These are phyloP conservation scores for Polychytrium aggregatum DNA, from an alignment of 192 early-diverging fungal genomes.

Conservation along the genomic window DNA sequence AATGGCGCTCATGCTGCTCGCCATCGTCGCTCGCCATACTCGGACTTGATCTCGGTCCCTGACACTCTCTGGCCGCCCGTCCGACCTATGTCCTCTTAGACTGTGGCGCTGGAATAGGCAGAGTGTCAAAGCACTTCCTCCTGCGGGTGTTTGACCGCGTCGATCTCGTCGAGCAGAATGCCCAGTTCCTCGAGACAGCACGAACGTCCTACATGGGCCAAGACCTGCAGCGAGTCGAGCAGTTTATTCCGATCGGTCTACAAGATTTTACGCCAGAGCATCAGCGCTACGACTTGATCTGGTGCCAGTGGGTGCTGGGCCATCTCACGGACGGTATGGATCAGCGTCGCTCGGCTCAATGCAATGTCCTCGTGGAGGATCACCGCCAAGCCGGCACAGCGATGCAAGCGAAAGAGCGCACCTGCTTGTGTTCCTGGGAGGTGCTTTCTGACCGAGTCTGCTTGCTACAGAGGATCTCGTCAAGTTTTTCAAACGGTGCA, in stretches of 20 bases:
- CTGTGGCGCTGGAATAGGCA: slow-evolving; percentile 92
- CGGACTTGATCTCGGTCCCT: neutral
- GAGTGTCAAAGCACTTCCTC: slow-evolving; percentile 80
- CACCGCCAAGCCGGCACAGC: too few species aligned
- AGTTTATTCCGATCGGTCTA: slow-evolving; percentile 65
- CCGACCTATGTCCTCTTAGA: slow-evolving; percentile 21
- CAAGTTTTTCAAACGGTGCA: slow-evolving; percentile 70
- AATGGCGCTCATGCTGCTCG: neutral
- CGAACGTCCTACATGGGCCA: slow-evolving; percentile 41
- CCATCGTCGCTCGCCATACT: neutral
- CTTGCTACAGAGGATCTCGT: slow-evolving; percentile 59
- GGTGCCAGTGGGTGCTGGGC: slow-evolving; percentile 96
- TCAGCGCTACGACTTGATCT: slow-evolving; percentile 80
- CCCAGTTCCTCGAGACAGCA: slow-evolving; percentile 67
- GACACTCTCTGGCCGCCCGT: neutral
- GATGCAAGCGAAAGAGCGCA: too few species aligned
- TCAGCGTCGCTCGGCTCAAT: neutral
- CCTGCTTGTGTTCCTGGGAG: too few species aligned
- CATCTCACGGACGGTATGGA: slow-evolving; percentile 77
- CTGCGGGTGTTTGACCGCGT: slow-evolving; percentile 67
- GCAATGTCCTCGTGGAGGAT: too few species aligned
- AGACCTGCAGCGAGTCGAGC: slow-evolving; percentile 47
- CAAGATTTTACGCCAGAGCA: slow-evolving; percentile 66
- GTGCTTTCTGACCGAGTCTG: too few species aligned
- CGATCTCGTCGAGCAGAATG: slow-evolving; percentile 83